Conservation (phyloP, 176 grass and related monocot species). For the Oryza meridionalis region DNA sequence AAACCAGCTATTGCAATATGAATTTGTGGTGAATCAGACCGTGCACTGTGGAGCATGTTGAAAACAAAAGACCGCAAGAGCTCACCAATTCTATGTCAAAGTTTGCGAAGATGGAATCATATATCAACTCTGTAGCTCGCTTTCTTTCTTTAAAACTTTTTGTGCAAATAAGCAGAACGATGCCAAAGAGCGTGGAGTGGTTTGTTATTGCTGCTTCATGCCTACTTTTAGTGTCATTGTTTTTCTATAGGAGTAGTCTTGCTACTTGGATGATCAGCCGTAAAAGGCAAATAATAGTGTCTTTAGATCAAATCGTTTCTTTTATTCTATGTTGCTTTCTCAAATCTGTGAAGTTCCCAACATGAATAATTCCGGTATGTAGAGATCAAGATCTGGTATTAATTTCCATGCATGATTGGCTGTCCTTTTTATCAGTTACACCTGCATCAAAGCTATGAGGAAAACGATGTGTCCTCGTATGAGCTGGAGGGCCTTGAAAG, state of each 20-base stretch:
- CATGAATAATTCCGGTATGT: neutral
- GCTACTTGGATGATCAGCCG: neutral
- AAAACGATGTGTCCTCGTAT: slow-evolving; percentile 40
- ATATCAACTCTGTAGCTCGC: neutral
- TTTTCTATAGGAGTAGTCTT: neutral
- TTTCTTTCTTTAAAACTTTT: neutral
- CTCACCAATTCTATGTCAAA: neutral
- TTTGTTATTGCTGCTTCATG: neutral
- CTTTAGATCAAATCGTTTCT: neutral
- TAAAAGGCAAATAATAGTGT: neutral
- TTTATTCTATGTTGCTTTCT: neutral
- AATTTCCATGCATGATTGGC: neutral
- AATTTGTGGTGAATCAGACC: neutral
- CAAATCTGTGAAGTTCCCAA: neutral
- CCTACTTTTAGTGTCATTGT: neutral
- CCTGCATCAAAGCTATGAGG: slow-evolving; percentile 31
- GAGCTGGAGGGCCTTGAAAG: slow-evolving; percentile 70
- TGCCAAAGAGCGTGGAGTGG: neutral
- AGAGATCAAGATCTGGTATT: neutral
- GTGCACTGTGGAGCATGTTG: neutral
- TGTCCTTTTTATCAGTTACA: slow-evolving; percentile 55
- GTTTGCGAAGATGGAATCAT: neutral
- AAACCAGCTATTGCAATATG: neutral
- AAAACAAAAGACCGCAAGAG: neutral
- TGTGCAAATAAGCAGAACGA: neutral